Evolutionary conservation across 768 basidiomycete genomes (phyloP).

Genomic region (Cystobasidium onofrii): DNA sequence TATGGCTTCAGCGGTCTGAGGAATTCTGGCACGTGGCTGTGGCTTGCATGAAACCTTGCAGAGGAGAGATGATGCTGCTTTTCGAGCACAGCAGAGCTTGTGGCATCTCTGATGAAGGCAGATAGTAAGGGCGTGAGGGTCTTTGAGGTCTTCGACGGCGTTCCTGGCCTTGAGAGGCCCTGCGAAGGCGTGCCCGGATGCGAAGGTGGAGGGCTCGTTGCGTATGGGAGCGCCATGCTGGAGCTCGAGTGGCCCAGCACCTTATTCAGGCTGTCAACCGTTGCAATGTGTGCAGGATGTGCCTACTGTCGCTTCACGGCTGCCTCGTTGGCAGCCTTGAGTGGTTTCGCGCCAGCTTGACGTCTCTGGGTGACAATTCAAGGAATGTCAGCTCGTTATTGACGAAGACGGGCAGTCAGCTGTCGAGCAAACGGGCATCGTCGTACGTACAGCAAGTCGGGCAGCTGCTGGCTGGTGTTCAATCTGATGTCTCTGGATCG

Average conservation of each 20-base stretch:
- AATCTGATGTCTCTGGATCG: too few relatives aligned
- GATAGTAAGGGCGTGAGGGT: neutral
- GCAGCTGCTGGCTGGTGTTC: neutral
- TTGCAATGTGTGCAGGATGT: neutral
- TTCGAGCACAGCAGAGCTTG: neutral
- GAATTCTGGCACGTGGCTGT: neutral
- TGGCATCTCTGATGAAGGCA: neutral
- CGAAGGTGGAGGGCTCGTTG: neutral
- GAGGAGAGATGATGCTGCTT: conserved; percentile 8
- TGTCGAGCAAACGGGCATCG: neutral
- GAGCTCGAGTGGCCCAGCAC: too few relatives aligned
- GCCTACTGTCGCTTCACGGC: neutral
- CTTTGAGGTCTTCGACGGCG: neutral
- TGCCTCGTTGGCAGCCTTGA: neutral
- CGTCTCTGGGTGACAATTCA: neutral
- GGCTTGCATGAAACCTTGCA: neutral
- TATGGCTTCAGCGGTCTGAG: neutral
- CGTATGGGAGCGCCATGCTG: conserved; percentile 7
- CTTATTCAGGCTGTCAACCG: too few relatives aligned
- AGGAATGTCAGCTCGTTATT: neutral
- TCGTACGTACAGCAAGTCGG: neutral
- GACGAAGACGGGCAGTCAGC: neutral
- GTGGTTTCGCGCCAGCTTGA: neutral
- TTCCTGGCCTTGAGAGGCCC: neutral
- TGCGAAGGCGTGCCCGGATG: neutral